Percentiles rank a stretch among this genome's conserved stretches.
These are phyloP conservation scores for Brassica juncea DNA, from an alignment of 345 rosid genomes.

Conservation along the genomic window DNA sequence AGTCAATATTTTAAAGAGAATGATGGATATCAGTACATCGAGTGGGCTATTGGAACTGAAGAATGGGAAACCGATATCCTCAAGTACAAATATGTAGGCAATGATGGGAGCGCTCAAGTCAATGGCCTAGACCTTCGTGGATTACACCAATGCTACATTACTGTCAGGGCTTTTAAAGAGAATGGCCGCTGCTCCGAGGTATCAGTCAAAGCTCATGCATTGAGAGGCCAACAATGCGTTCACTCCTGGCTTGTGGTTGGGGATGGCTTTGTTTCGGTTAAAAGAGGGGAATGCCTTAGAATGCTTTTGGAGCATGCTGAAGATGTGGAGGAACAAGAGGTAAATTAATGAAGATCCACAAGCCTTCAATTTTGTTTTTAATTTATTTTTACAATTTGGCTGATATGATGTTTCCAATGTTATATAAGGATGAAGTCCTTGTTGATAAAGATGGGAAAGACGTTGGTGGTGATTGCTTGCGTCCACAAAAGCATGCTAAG, in stretches of 20 bases:
- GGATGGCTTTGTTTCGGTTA: constrained; percentile 89
- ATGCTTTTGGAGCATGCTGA: constrained; percentile 94
- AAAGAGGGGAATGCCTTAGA: constrained; percentile 78
- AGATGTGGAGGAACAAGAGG: constrained; percentile 99
- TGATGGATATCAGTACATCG: constrained; percentile 85
- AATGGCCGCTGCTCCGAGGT: constrained; percentile 87
- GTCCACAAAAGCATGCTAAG: constrained; percentile 99
- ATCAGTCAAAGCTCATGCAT: constrained; percentile 86
- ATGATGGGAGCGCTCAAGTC: constrained; percentile 65
- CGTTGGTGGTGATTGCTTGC: constrained; percentile 93
- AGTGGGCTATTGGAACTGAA: constrained; percentile 97
- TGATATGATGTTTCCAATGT: neutral
- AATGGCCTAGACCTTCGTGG: constrained; percentile 72
- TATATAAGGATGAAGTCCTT: constrained; percentile 89
- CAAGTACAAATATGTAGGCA: constrained; percentile 90
- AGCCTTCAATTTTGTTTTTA: too few relatives aligned
- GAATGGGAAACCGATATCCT: constrained; percentile 87
- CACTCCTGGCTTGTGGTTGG: constrained; percentile 92
- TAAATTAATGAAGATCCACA: constrained; percentile 16
- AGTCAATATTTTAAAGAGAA: constrained; percentile 72
- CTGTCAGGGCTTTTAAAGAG: constrained; percentile 83
- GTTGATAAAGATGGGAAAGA: constrained; percentile 95
- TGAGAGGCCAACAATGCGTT: constrained; percentile 82
- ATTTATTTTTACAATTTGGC: too few relatives aligned
- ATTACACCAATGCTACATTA: constrained; percentile 70